Evolutionary conservation across 805 yeast species (phyloP).

Genomic region (Wickerhamiella shivajii): DNA sequence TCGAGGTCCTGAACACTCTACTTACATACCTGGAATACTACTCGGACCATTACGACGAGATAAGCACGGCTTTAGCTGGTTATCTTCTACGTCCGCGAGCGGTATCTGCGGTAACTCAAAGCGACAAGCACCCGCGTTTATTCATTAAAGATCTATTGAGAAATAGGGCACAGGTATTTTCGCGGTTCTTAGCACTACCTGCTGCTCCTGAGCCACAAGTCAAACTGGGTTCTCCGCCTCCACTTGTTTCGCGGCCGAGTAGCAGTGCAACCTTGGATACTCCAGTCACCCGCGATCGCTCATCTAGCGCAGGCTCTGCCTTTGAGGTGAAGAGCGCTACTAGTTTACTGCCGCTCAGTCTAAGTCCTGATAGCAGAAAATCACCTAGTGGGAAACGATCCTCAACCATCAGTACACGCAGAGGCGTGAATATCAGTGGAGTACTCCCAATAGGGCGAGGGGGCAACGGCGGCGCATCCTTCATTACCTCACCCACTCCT

Average conservation of each 20-base stretch:
- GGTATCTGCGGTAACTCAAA: conserved; percentile 18
- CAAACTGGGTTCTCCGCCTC: too few relatives aligned
- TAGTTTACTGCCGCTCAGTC: conserved; percentile 2
- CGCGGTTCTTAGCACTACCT: not conserved
- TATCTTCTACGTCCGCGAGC: conserved; percentile 23
- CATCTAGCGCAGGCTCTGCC: conserved; percentile 2
- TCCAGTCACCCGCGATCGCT: conserved; percentile 1
- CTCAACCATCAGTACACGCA: too few relatives aligned
- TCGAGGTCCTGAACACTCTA: conserved; percentile 14
- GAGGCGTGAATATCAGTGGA: too few relatives aligned
- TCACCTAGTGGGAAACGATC: too few relatives aligned
- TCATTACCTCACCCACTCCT: too few relatives aligned
- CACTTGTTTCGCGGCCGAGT: too few relatives aligned
- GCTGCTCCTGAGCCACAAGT: not conserved
- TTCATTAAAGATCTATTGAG: conserved; percentile 19
- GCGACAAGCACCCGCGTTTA: conserved; percentile 20
- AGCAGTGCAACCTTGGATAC: too few relatives aligned
- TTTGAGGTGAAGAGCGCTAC: conserved; percentile 5
- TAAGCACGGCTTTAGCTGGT: conserved; percentile 16
- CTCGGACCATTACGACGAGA: conserved; percentile 3
- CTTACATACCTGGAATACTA: conserved; percentile 12
- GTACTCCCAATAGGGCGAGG: too few relatives aligned
- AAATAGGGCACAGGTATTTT: conserved; percentile 16
- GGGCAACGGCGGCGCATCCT: too few relatives aligned
- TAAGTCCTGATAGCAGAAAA: conserved; percentile 5